Percentiles rank a stretch among this genome's conserved stretches.
These are phyloP conservation scores for Cytidiella melzeri DNA, from an alignment of 768 basidiomycete genomes.

Conservation along the genomic window DNA sequence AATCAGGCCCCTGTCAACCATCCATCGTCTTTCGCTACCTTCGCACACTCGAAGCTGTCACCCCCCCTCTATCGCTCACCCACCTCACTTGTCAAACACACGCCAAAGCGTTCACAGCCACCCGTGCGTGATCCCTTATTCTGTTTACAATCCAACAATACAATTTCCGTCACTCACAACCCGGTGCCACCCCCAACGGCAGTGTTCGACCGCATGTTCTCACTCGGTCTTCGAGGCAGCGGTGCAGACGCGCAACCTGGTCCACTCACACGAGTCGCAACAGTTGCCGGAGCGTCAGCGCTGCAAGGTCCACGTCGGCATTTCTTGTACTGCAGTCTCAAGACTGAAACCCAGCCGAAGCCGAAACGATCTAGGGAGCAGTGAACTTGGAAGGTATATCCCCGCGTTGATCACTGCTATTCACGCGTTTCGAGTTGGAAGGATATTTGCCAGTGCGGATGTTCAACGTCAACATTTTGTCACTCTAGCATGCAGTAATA, in stretches of 20 bases:
- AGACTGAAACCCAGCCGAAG: conserved; percentile 48
- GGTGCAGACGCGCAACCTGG: conserved; percentile 56
- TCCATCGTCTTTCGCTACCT: conserved; percentile 92
- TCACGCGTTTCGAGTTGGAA: no score
- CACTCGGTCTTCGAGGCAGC: conserved; percentile 72
- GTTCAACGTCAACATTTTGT: no score
- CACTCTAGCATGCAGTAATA: no score
- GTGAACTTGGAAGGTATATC: no score
- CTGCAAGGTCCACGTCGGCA: conserved; percentile 64
- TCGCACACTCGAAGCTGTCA: conserved; percentile 84
- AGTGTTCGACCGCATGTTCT: conserved; percentile 92
- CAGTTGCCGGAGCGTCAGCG: conserved; percentile 53
- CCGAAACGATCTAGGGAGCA: conserved; percentile 38
- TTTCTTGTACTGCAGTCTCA: conserved; percentile 77
- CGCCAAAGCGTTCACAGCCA: conserved; percentile 85
- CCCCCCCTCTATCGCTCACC: conserved; percentile 79
- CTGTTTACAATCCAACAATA: not conserved
- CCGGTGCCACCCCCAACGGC: no score
- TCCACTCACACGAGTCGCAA: conserved; percentile 52
- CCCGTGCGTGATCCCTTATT: conserved; percentile 43
- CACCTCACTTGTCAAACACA: conserved; percentile 86
- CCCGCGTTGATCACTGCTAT: no score
- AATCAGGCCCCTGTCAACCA: conserved; percentile 78
- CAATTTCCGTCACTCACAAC: conserved; percentile 5
- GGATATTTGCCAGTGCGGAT: no score